Conservation (phyloP, 2,329 filamentous ascomycete species). For the Microdochium bolleyi region DNA sequence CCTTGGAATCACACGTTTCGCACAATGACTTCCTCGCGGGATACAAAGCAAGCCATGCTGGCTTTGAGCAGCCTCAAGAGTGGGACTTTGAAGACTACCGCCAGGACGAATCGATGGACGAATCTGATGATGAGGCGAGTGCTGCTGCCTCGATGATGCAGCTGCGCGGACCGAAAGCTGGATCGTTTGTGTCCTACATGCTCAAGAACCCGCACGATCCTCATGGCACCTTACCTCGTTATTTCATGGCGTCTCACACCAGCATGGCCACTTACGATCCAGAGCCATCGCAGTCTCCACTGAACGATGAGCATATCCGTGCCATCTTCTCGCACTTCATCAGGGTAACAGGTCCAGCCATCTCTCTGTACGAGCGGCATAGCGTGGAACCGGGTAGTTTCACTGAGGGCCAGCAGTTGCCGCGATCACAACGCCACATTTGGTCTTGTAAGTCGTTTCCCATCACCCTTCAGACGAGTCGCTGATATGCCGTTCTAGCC, state of each 20-base stretch:
- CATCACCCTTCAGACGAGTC: not conserved
- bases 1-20: no score
- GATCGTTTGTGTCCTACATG: slow-evolving; percentile 26
- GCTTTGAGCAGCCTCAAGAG: slow-evolving; percentile 10
- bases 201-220: slow-evolving; percentile 27
- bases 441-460: slow-evolving; percentile 9
- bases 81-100: slow-evolving; percentile 42
- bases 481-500: slow-evolving; percentile 36
- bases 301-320: slow-evolving; percentile 73
- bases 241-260: slow-evolving; percentile 40
- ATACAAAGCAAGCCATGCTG: not conserved
- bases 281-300: slow-evolving; percentile 57
- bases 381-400: slow-evolving; percentile 64
- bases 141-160: slow-evolving; percentile 26
- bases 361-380: slow-evolving; percentile 83
- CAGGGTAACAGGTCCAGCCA: slow-evolving; percentile 74
- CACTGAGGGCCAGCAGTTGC: slow-evolving; percentile 34
- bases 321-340: slow-evolving; percentile 89
- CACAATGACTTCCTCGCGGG: not conserved
- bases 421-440: not conserved
- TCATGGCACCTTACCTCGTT: slow-evolving; percentile 36
- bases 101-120: slow-evolving; percentile 54
- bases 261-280: slow-evolving; percentile 60
- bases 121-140: slow-evolving; percentile 51
- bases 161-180: slow-evolving; percentile 26